Conservation (phyloP, 192 early-diverging fungal genomes). For the Coemansia sp. region DNA sequence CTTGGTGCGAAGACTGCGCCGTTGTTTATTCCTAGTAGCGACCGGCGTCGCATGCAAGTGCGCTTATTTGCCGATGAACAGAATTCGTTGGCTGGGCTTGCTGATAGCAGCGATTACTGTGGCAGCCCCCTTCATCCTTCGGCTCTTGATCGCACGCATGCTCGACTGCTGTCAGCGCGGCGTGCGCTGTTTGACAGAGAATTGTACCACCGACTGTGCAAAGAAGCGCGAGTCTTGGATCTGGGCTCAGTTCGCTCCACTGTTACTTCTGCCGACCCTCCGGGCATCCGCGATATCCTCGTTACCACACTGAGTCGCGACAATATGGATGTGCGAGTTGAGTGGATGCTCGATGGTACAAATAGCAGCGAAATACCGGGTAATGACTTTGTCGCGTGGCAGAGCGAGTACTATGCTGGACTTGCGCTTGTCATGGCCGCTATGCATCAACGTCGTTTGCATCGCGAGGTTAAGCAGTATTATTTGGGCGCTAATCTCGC, state of each 20-base stretch:
- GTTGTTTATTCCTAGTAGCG: conserved; percentile 20
- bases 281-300: conserved; percentile 29
- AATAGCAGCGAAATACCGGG: background rate
- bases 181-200: conserved; percentile 43
- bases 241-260: conserved; percentile 38
- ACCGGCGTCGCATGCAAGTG: conserved; percentile 19
- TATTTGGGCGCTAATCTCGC: conserved; percentile 22
- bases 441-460: conserved; percentile 38
- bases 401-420: conserved; percentile 26
- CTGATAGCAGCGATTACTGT: background rate
- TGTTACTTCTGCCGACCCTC: background rate
- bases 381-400: conserved; percentile 35
- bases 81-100: background rate
- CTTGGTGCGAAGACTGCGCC: conserved; percentile 3
- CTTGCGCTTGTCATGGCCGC: conserved; percentile 38
- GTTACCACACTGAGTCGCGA: conserved; percentile 38
- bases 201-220: conserved; percentile 44
- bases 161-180: conserved; percentile 20
- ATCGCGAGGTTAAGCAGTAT: conserved; percentile 21
- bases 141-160: conserved; percentile 33
- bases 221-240: conserved; percentile 50
- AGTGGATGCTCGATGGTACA: conserved; percentile 31
- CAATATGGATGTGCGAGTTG: conserved; percentile 34
- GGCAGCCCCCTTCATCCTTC: background rate
- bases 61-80: conserved; percentile 7